Conservation (phyloP, 208 protist genomes). For the Leishmania guyanensis region DNA sequence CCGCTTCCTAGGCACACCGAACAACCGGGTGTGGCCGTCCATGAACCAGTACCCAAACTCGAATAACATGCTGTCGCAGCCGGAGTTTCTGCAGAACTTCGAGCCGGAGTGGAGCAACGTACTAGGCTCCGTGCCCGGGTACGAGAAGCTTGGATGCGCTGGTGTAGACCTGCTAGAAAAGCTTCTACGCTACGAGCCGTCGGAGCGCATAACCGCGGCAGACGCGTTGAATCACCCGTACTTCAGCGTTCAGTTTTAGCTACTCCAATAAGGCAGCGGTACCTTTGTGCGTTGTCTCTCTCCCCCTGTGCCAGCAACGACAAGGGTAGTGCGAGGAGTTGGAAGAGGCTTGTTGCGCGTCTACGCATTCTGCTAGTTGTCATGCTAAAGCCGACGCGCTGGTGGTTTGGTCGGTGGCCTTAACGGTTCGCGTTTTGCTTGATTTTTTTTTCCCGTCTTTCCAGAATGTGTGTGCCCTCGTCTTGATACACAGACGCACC, state of each 20-base stretch:
- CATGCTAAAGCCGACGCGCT: neutral
- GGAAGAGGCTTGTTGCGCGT: neutral
- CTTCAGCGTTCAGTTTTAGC: constrained; percentile 69
- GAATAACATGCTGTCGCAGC: constrained; percentile 72
- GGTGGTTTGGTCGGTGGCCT: neutral
- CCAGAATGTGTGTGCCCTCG: neutral
- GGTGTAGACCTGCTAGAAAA: constrained; percentile 65
- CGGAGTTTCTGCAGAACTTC: constrained; percentile 68
- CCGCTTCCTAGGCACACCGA: constrained; percentile 93
- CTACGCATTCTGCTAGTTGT: neutral
- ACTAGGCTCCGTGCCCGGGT: constrained; percentile 41
- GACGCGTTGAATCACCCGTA: constrained; percentile 87
- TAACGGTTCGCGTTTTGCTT: constrained; percentile 3
- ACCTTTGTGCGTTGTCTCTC: neutral
- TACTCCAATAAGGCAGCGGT: neutral
- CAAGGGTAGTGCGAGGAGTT: neutral
- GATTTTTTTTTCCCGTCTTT: constrained; percentile 12
- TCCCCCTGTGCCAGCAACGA: neutral
- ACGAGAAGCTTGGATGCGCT: constrained; percentile 66
- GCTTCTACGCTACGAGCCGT: constrained; percentile 80
- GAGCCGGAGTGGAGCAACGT: constrained; percentile 52
- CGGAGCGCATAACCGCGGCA: constrained; percentile 71
- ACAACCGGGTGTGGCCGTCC: constrained; percentile 92
- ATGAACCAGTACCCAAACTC: constrained; percentile 86
- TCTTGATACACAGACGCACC: no score